Conservation (phyloP, 2,329 filamentous ascomycete genomes). For the Fusarium subglutinans region DNA sequence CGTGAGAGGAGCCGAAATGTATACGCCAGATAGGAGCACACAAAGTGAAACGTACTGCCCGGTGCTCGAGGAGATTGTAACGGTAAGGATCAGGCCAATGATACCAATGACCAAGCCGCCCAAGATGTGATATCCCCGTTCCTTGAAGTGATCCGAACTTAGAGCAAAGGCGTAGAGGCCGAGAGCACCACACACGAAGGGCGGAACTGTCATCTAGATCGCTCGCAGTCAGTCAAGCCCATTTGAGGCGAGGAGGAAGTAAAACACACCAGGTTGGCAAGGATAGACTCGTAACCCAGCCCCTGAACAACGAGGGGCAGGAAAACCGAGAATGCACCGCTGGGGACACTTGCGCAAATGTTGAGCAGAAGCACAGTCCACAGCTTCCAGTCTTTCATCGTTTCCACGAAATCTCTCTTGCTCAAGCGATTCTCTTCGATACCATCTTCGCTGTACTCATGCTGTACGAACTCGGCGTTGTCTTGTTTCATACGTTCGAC, state of each 20-base stretch:
- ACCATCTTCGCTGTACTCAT: constrained; percentile 41
- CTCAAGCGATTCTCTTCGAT: constrained; percentile 37
- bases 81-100: constrained; percentile 38
- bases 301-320: constrained; percentile 42
- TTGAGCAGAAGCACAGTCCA: constrained; percentile 41
- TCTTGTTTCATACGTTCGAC: constrained; percentile 36
- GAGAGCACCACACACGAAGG: constrained; percentile 41
- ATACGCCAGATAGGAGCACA: constrained; percentile 40
- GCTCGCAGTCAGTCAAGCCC: background rate
- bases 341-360: constrained; percentile 42
- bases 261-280: constrained; percentile 38
- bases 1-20: constrained; percentile 41
- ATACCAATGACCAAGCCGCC: constrained; percentile 37
- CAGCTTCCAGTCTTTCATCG: constrained; percentile 42
- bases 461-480: constrained; percentile 38
- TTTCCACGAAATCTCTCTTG: constrained; percentile 39
- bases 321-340: constrained; percentile 41
- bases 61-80: constrained; percentile 33
- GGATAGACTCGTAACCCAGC: constrained; percentile 41
- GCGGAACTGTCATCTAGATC: constrained; percentile 41
- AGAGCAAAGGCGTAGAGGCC: constrained; percentile 41
- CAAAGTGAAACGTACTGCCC: constrained; percentile 40
- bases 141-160: constrained; percentile 39
- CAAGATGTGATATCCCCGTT: constrained; percentile 41
- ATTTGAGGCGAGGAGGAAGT: background rate